A percentile compares a stretch with the other conserved stretches of the same genome.
phyloP scores from a whole-genome alignment of 1,284 basidiomycete genomes.

The Garcileccinum viscosum region DNA sequence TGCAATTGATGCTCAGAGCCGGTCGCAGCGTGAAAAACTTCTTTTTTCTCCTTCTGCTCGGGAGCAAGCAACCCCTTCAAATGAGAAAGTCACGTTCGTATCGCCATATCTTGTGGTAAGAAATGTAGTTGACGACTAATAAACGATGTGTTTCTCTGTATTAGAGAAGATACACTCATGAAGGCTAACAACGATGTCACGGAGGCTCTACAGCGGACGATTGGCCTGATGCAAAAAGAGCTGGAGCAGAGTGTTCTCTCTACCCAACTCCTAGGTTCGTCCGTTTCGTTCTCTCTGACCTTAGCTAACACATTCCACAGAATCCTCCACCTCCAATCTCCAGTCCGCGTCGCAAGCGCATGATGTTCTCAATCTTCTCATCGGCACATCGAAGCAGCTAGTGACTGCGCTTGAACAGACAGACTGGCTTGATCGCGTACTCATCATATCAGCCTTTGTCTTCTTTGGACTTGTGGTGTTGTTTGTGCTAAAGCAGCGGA shows the following conservation, averaged over 20 bases:
- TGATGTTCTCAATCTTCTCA: constrained; percentile 75
- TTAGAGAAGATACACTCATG: constrained; percentile 85
- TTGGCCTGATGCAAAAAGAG: constrained; percentile 87
- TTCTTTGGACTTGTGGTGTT: constrained; percentile 87
- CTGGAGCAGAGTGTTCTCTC: constrained; percentile 88
- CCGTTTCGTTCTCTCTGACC: background rate
- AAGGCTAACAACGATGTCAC: constrained; percentile 88
- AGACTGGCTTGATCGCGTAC: constrained; percentile 89
- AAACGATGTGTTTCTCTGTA: constrained; percentile 5
- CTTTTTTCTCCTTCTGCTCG: constrained; percentile 55
- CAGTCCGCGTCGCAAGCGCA: constrained; percentile 80
- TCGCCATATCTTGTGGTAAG: background rate
- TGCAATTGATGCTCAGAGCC: constrained; percentile 64
- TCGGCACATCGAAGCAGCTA: constrained; percentile 81
- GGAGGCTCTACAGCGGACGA: constrained; percentile 82
- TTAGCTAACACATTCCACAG: constrained; percentile 46
- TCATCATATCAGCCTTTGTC: constrained; percentile 77
- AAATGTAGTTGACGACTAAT: background rate
- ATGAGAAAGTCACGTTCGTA: constrained; percentile 65
- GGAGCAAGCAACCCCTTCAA: constrained; percentile 47
- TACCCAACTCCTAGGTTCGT: constrained; percentile 82
- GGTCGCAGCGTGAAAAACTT: constrained; percentile 69
- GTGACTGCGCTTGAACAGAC: constrained; percentile 86
- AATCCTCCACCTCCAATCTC: constrained; percentile 80
- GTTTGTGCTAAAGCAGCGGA: constrained; percentile 85